A percentile compares a stretch with the other conserved stretches of the same genome.
Evolutionary conservation across 2,329 filamentous ascomycete species (phyloP).

Genomic region (Endoconidiophora polonica): DNA sequence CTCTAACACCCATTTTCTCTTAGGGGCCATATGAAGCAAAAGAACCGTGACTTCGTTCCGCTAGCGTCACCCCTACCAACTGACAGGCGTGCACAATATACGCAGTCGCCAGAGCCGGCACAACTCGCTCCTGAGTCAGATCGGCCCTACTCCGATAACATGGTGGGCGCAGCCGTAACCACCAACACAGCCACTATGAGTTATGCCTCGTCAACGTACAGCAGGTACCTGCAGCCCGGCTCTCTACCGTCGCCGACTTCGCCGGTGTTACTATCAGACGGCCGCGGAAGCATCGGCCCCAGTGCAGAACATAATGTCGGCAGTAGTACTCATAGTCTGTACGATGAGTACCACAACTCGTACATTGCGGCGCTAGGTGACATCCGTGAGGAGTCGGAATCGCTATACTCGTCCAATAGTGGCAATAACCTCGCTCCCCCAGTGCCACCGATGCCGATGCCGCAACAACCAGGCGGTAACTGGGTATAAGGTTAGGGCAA

Average conservation of each 20-base stretch:
- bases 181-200: slow-evolving; percentile 8
- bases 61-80: slow-evolving; percentile 13
- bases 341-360: slow-evolving; percentile 29
- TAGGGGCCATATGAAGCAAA: slow-evolving; percentile 10
- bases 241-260: slow-evolving; percentile 11
- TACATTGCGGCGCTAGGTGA: slow-evolving; percentile 26
- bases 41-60: slow-evolving; percentile 13
- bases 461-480: slow-evolving; percentile 5
- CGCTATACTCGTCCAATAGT: slow-evolving; percentile 2
- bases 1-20: not conserved
- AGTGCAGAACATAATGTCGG: slow-evolving; percentile 16
- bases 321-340: slow-evolving; percentile 17
- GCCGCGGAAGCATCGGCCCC: slow-evolving; percentile 7
- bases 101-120: slow-evolving; percentile 1
- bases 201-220: slow-evolving; percentile 12
- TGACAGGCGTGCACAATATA: slow-evolving; percentile 10
- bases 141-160: not conserved
- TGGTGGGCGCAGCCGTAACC: slow-evolving; percentile 7
- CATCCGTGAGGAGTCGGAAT: slow-evolving; percentile 19
- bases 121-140: not conserved
- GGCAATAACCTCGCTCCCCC: not conserved
- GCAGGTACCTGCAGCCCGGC: slow-evolving; percentile 10
- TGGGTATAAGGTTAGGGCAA: slow-evolving; percentile 7
- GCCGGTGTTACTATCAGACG: slow-evolving; percentile 3
- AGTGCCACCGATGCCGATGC: slow-evolving; percentile 4